Percentiles rank a stretch among this genome's conserved stretches.
Evolutionary conservation across 2,329 filamentous ascomycete genomes (phyloP).

Genomic region (Scedosporium apiospermum): DNA sequence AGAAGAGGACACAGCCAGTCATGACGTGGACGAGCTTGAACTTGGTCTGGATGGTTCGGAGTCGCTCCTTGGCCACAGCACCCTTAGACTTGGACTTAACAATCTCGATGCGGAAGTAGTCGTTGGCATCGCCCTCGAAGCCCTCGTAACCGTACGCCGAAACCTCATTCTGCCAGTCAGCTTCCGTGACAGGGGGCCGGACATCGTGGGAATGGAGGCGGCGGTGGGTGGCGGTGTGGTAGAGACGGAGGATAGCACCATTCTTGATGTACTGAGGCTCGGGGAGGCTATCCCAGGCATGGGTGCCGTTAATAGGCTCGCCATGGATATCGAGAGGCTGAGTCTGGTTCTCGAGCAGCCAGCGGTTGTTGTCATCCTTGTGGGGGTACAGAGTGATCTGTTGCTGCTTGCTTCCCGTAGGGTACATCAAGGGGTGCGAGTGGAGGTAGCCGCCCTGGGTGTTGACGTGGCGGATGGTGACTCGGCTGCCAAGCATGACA

Average conservation of each 20-base stretch:
- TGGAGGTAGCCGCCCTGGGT: conserved; percentile 97
- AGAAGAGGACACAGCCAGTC: conserved; percentile 94
- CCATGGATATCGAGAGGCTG: conserved; percentile 73
- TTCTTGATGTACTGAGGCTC: conserved; percentile 65
- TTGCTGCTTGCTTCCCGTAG: conserved; percentile 93
- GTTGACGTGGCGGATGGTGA: conserved; percentile 86
- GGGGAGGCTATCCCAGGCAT: conserved; percentile 69
- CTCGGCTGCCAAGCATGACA: conserved; percentile 77
- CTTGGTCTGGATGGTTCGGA: conserved; percentile 93
- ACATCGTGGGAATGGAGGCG: conserved; percentile 95
- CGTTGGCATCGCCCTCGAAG: conserved; percentile 93
- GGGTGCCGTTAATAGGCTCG: conserved; percentile 66
- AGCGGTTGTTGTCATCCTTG: conserved; percentile 98
- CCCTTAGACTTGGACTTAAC: conserved; percentile 80
- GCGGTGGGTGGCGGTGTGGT: conserved; percentile 74
- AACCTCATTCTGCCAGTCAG: conserved; percentile 91
- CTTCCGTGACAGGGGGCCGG: conserved; percentile 74
- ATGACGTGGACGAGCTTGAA: conserved; percentile 93
- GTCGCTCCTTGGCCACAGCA: conserved; percentile 66
- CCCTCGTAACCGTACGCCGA: conserved; percentile 97
- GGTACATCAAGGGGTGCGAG: conserved; percentile 96
- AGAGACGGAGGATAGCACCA: conserved; percentile 71
- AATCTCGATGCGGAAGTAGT: conserved; percentile 91
- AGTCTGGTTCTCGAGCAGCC: conserved; percentile 91
- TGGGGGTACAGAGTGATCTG: conserved; percentile 97